Conservation (phyloP, 208 protist genomes). For the Wallacemonas sp. region DNA sequence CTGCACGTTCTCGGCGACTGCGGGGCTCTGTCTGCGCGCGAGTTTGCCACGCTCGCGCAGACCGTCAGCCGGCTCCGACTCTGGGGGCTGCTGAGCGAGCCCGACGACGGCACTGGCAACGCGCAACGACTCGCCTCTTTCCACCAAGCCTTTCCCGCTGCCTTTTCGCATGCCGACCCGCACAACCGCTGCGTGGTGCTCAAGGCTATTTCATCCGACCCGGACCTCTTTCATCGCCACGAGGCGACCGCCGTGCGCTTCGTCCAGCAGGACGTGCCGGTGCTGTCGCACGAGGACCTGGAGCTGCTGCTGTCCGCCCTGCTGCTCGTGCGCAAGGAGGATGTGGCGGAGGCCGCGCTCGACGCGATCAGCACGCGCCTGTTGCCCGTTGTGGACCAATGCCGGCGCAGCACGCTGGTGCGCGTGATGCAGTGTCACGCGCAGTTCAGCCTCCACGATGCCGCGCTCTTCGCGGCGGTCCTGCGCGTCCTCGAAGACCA, state of each 20-base stretch:
- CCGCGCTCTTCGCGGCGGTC: conserved; percentile 33
- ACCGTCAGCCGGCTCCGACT: conserved; percentile 49
- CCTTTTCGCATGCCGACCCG: conserved; percentile 60
- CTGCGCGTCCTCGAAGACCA: conserved; percentile 62
- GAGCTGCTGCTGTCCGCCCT: conserved; percentile 70
- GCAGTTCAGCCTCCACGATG: conserved; percentile 58
- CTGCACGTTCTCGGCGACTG: conserved; percentile 30
- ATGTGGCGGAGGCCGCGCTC: conserved; percentile 60
- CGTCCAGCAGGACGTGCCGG: conserved; percentile 41
- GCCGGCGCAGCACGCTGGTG: conserved; percentile 73
- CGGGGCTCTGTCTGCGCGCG: conserved; percentile 48
- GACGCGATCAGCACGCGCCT: conserved; percentile 80
- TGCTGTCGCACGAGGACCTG: conserved; percentile 76
- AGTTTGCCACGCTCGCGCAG: conserved; percentile 68
- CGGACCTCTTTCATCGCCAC: conserved; percentile 40
- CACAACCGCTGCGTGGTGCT: conserved; percentile 83
- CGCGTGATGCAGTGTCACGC: conserved; percentile 83
- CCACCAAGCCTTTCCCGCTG: conserved; percentile 18
- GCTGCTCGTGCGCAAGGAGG: conserved; percentile 35
- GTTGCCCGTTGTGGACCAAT: conserved; percentile 56
- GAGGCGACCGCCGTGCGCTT: conserved; percentile 50
- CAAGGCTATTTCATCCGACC: conserved; percentile 58
- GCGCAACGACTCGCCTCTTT: background rate
- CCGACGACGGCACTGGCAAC: conserved; percentile 3
- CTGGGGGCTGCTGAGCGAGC: conserved; percentile 21